Evolutionary conservation across 192 early-diverging fungal genomes (phyloP).

Genomic region (Lobulomyces angularis): DNA sequence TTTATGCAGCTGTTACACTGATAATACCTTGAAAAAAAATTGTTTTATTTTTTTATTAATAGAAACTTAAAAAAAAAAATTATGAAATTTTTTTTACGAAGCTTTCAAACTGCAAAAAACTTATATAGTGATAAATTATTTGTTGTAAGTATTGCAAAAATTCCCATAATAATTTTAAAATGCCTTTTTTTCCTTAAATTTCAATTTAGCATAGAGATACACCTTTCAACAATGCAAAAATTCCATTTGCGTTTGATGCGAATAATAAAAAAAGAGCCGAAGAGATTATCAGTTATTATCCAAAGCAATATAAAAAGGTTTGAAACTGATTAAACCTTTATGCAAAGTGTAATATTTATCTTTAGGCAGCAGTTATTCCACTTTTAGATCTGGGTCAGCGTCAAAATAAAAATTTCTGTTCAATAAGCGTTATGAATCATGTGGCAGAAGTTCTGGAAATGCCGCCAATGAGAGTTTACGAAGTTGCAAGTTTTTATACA

Average conservation of each 20-base stretch:
- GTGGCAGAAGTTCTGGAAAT: constrained; percentile 89
- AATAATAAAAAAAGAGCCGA: constrained; percentile 68
- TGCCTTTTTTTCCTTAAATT: background rate
- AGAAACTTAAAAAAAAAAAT: no score
- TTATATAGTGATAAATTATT: constrained; percentile 49
- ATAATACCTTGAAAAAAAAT: no score
- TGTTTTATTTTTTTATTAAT: no score
- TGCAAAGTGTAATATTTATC: no score
- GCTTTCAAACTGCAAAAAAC: no score
- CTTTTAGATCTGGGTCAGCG: constrained; percentile 90
- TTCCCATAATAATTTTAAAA: background rate
- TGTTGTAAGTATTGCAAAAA: constrained; percentile 26
- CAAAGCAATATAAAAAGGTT: constrained; percentile 97
- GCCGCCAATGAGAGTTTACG: constrained; percentile 98
- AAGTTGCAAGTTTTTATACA: constrained; percentile 99
- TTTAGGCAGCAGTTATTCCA: constrained; percentile 89
- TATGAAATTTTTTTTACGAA: no score
- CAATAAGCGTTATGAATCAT: constrained; percentile 91
- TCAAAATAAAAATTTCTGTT: constrained; percentile 81
- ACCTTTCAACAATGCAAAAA: constrained; percentile 64
- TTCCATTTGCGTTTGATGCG: constrained; percentile 74
- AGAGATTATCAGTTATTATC: constrained; percentile 86
- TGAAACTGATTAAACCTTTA: no score
- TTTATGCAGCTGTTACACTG: no score
- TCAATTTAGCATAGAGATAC: constrained; percentile 61